Conservation (phyloP, 2,329 filamentous ascomycete genomes). For the Dryadomyces sulphureus region DNA sequence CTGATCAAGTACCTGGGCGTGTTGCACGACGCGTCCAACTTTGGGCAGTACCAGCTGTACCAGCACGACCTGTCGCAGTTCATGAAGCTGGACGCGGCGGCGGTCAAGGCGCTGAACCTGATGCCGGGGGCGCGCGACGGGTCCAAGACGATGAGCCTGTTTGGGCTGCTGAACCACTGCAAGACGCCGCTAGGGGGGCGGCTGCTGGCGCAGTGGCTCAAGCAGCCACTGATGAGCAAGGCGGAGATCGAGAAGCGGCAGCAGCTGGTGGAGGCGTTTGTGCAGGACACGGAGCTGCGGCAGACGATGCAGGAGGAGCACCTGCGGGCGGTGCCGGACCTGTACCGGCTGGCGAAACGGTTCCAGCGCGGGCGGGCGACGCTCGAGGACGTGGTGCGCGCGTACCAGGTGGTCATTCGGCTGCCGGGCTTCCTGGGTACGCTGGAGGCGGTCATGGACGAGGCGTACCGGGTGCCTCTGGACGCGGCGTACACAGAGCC, state of each 20-base stretch:
- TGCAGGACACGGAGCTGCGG: slow-evolving; percentile 78
- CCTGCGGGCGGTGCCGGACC: slow-evolving; percentile 78
- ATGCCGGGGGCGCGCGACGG: slow-evolving; percentile 94
- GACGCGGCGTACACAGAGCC: slow-evolving; percentile 80
- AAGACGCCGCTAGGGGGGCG: slow-evolving; percentile 89
- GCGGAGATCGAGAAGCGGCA: slow-evolving; percentile 77
- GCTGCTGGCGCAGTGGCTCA: slow-evolving; percentile 87
- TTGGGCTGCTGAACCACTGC: slow-evolving; percentile 89
- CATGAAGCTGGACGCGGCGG: slow-evolving; percentile 95
- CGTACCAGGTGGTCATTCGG: slow-evolving; percentile 88
- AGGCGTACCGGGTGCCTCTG: slow-evolving; percentile 74
- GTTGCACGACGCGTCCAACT: slow-evolving; percentile 83
- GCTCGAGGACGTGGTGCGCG: slow-evolving; percentile 86
- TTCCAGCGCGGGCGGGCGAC: slow-evolving; percentile 88
- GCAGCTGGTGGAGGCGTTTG: slow-evolving; percentile 89
- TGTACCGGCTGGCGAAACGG: slow-evolving; percentile 85
- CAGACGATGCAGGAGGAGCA: slow-evolving; percentile 98
- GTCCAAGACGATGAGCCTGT: slow-evolving; percentile 94
- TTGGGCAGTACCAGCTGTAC: slow-evolving; percentile 92
- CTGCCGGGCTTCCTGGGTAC: slow-evolving; percentile 81
- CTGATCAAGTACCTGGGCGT: slow-evolving; percentile 89
- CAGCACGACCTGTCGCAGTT: slow-evolving; percentile 94
- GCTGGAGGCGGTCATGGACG: slow-evolving; percentile 88
- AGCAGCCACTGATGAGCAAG: slow-evolving; percentile 89
- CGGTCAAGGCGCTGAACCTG: slow-evolving; percentile 83